Evolutionary conservation across 306 rosid genomes (phyloP).

Genomic region (Quercus dentata): DNA sequence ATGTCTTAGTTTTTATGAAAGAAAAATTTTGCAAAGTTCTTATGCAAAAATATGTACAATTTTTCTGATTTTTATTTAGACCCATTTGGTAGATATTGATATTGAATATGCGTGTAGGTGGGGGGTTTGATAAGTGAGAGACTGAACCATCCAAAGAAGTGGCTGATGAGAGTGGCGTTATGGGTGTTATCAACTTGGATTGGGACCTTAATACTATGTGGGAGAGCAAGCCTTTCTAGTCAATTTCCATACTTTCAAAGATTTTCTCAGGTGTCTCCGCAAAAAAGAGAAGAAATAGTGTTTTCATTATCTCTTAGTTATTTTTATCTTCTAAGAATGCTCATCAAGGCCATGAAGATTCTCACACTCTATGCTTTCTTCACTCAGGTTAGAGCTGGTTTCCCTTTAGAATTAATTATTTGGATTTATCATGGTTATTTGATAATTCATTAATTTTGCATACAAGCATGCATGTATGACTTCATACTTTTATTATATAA

Average conservation of each 20-base stretch:
- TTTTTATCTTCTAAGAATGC: conserved; percentile 37
- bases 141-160: conserved; percentile 50
- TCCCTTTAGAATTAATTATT: not conserved
- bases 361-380: conserved; percentile 55
- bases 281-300: conserved; percentile 43
- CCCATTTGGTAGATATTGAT: not conserved
- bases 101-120: conserved; percentile 29
- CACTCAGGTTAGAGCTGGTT: conserved; percentile 52
- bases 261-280: conserved; percentile 24
- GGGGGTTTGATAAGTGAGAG: conserved; percentile 42
- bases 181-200: conserved; percentile 60
- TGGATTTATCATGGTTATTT: too few relatives aligned
- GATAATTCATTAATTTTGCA: not conserved
- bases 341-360: conserved; percentile 46
- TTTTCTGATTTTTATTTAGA: too few relatives aligned
- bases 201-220: conserved; percentile 56
- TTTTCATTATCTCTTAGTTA: conserved; percentile 47
- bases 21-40: too few relatives aligned
- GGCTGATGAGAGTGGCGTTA: conserved; percentile 34
- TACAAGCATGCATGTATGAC: not conserved
- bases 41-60: too few relatives aligned
- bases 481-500: not conserved
- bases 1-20: too few relatives aligned
- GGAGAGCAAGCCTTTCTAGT: conserved; percentile 27
- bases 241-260: conserved; percentile 48